Evolutionary conservation across 2,329 filamentous ascomycete species (phyloP), one percentile per base, ranked within the genome.

Genomic region (Colletotrichum simmondsii): DNA sequence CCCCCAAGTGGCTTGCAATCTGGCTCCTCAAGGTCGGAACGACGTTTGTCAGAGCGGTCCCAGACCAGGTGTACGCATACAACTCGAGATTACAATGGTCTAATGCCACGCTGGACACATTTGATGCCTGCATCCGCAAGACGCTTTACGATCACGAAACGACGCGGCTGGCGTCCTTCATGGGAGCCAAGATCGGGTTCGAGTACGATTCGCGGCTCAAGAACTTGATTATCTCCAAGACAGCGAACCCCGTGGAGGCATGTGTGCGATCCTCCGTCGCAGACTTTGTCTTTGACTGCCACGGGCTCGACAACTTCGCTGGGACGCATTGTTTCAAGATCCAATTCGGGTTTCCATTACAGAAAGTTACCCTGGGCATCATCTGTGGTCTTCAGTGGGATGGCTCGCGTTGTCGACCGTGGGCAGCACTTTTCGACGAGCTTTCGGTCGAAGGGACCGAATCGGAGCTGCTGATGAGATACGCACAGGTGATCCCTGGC

Each of bases 1-100:
- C 37, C 5, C 60, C 60, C 2, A 53, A 63, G 5, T 63, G 60
- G 60, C 37, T 63, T n/a, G 60, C 60, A 14, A 63, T 63, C n/a
- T 63, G 60, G 35, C 37, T 63, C 3, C 37, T 30, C 60, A 49
- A 30, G 37, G 60, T 63, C 7, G 60, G 60, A 12, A 52, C 24
- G 24, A 63, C 60, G 12, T 63, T 63, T 30, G 60, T 63, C 7
- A 37, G 60, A 30, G 35, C 46, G 11, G n/a, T 26, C 16, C 42
- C 60, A n/a, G 32, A 63, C 22, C 37, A 63, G 37, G 37, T 52
- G 10, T 63, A 63, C n/a, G 60, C 46, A 22, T 49, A 28, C 26
- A 8, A 22, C 37, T 63, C 60, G 22, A 22, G 60, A 28, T 12
- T 49, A 8, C 35, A 63, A 24, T 63, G 60, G 60, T 30, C 60